These are phyloP conservation scores for Paramecium octaurelia DNA, from an alignment of 73 alveolate genomes.

Conservation along the genomic window DNA sequence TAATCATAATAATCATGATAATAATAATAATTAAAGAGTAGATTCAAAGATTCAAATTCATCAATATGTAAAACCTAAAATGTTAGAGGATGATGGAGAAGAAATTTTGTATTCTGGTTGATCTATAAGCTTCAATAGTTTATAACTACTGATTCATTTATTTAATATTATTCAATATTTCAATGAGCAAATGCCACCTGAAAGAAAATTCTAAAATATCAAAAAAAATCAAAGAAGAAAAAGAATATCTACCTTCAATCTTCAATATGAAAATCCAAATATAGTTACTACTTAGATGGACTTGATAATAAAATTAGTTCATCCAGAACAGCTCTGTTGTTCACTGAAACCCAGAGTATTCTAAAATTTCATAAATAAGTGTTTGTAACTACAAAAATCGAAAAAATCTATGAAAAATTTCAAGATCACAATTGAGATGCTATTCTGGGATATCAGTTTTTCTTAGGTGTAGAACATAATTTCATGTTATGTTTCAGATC, in stretches of 20 bases:
- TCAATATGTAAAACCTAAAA: not conserved
- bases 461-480: not conserved
- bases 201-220: not conserved
- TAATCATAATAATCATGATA: not conserved
- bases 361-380: not conserved
- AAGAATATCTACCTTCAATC: slow-evolving; percentile 51
- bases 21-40: not conserved
- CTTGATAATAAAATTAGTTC: slow-evolving; percentile 41
- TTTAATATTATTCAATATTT: not conserved
- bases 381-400: slow-evolving; percentile 53
- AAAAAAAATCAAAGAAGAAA: slow-evolving; percentile 19
- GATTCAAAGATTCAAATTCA: not conserved
- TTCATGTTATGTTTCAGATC: not conserved
- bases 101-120: not conserved
- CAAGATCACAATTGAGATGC: slow-evolving; percentile 60
- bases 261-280: slow-evolving; percentile 55
- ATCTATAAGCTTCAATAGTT: not conserved
- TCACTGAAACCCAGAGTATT: slow-evolving; percentile 26
- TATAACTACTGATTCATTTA: not conserved
- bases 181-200: not conserved
- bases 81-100: not conserved
- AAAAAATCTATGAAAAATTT: slow-evolving; percentile 37
- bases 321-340: slow-evolving; percentile 48
- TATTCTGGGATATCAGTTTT: slow-evolving; percentile 29
- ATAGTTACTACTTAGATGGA: slow-evolving; percentile 58